These are phyloP conservation scores for Cymbopogon flexuosus DNA, from an alignment of 202 grass and related monocot genomes.

Conservation along the genomic window DNA sequence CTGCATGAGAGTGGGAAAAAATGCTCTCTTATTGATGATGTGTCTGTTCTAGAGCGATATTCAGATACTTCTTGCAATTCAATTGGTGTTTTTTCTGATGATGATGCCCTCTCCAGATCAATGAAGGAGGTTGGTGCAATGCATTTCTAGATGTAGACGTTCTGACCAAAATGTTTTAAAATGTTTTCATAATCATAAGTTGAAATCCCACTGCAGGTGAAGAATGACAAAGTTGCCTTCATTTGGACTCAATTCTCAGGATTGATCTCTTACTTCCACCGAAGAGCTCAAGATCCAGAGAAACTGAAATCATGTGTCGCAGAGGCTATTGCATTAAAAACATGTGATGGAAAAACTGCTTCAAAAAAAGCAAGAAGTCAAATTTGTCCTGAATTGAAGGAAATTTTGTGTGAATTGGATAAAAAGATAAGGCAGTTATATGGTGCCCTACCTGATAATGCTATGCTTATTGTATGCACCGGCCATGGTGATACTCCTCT, in stretches of 20 bases:
- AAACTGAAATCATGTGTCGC: constrained; percentile 63
- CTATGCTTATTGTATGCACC: constrained; percentile 77
- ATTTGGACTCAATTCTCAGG: constrained; percentile 79
- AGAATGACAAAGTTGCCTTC: constrained; percentile 76
- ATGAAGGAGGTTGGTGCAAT: constrained; percentile 64
- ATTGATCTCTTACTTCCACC: constrained; percentile 59
- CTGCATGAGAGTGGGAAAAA: constrained; percentile 67
- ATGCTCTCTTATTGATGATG: constrained; percentile 77
- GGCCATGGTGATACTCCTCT: constrained; percentile 89
- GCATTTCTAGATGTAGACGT: not conserved
- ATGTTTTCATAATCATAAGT: constrained; percentile 10
- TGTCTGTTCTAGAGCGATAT: constrained; percentile 60
- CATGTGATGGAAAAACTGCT: constrained; percentile 59
- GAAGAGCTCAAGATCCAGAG: constrained; percentile 52
- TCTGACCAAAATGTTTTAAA: not conserved
- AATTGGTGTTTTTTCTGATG: constrained; percentile 75
- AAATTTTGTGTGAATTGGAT: constrained; percentile 60
- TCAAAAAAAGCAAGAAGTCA: constrained; percentile 46
- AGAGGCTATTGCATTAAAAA: constrained; percentile 71
- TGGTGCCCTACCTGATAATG: constrained; percentile 54
- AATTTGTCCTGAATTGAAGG: constrained; percentile 63
- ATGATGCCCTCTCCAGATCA: constrained; percentile 73
- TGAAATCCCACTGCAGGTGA: constrained; percentile 48
- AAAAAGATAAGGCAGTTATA: constrained; percentile 62
- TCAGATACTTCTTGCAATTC: constrained; percentile 87